Conservation (phyloP, 495 filamentous ascomycete species). For the Xylaria scruposa region DNA sequence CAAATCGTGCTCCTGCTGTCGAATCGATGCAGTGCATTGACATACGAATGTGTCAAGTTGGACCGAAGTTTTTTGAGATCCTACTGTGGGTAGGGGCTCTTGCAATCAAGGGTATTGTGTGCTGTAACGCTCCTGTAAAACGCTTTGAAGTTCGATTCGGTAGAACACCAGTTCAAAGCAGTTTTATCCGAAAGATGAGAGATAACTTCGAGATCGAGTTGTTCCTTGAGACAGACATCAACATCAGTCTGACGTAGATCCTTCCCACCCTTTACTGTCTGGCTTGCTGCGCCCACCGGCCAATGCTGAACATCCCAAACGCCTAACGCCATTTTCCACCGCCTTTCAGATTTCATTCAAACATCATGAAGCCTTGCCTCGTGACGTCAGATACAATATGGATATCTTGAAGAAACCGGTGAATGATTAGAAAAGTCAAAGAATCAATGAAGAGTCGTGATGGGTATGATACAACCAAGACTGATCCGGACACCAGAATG, state of each 20-base stretch:
- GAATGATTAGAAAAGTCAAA: conserved; percentile 32
- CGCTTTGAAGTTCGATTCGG: conserved; percentile 1
- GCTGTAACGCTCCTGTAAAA: conserved; percentile 21
- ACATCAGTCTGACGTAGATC: conserved; percentile 8
- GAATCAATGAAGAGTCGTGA: conserved; percentile 35
- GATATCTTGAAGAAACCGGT: conserved; percentile 35
- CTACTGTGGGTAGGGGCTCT: neutral
- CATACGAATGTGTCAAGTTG: conserved; percentile 28
- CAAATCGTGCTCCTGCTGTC: conserved; percentile 39
- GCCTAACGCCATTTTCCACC: conserved; percentile 39
- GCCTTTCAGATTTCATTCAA: conserved; percentile 34
- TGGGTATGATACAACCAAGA: conserved; percentile 44
- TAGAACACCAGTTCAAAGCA: conserved; percentile 18
- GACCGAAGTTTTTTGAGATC: neutral
- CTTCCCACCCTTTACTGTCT: conserved; percentile 30
- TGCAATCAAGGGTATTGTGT: conserved; percentile 27
- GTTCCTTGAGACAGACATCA: conserved; percentile 11
- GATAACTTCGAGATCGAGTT: conserved; percentile 3
- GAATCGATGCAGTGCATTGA: conserved; percentile 43
- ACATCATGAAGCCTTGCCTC: conserved; percentile 34
- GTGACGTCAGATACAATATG: conserved; percentile 36
- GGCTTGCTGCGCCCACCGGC: conserved; percentile 30
- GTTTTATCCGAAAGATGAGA: conserved; percentile 9
- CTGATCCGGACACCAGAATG: conserved; percentile 37
- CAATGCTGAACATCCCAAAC: conserved; percentile 30